Evolutionary conservation across 176 grass and related monocot species (phyloP).

Genomic region (Juncus inflexus): DNA sequence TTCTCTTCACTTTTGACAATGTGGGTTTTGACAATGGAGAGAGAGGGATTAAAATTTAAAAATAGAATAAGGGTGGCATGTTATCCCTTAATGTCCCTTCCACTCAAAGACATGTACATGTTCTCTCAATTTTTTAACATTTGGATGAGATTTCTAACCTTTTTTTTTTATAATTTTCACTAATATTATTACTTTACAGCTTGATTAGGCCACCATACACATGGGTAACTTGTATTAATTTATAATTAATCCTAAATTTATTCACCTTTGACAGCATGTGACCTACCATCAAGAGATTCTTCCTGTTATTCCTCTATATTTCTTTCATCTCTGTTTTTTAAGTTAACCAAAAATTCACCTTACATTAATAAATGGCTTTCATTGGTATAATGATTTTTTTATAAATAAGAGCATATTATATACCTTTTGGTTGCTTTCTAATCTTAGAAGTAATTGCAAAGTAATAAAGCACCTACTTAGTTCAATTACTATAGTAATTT

Average conservation of each 20-base stretch:
- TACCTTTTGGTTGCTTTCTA: no score
- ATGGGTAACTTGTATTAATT: slow-evolving; percentile 52
- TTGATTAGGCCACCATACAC: slow-evolving; percentile 35
- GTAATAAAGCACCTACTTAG: no score
- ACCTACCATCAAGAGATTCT: slow-evolving; percentile 44
- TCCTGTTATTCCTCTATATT: slow-evolving; percentile 38
- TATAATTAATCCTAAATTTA: slow-evolving; percentile 43
- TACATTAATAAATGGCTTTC: slow-evolving; percentile 10
- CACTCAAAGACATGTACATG: slow-evolving; percentile 60
- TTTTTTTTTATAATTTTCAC: background rate
- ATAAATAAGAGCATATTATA: no score
- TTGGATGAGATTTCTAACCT: background rate
- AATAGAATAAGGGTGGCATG: slow-evolving; percentile 27
- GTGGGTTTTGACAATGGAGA: slow-evolving; percentile 21
- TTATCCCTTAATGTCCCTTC: slow-evolving; percentile 51
- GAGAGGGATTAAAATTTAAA: slow-evolving; percentile 10
- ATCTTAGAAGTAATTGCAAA: no score
- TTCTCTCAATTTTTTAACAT: slow-evolving; percentile 34
- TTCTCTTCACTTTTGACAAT: slow-evolving; percentile 5
- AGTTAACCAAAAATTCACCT: background rate
- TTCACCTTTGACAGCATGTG: slow-evolving; percentile 45
- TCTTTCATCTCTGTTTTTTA: slow-evolving; percentile 20
- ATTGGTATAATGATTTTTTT: background rate
- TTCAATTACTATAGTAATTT: no score
- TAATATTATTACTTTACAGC: slow-evolving; percentile 58